phyloP scores from a whole-genome alignment of 163 green algal species.

The Scenedesmus sp. region DNA sequence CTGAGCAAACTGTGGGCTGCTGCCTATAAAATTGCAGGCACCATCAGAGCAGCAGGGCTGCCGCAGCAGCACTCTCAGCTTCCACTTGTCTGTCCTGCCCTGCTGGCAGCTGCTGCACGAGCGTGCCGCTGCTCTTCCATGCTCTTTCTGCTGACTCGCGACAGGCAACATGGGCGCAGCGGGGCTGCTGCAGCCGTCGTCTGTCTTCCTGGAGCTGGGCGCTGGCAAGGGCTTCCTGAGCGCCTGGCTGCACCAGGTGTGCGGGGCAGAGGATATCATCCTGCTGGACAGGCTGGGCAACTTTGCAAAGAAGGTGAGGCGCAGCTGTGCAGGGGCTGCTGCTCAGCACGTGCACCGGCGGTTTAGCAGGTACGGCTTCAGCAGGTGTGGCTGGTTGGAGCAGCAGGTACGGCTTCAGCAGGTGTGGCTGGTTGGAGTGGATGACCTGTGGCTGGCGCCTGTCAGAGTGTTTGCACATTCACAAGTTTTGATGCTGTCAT shows the following conservation, averaged over 20 bases:
- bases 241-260: slow-evolving; percentile 57
- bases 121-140: background rate
- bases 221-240: slow-evolving; percentile 86
- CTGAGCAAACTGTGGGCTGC: background rate
- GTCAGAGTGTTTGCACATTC: too few species aligned
- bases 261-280: background rate
- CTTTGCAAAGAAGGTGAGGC: slow-evolving; percentile 43
- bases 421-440: too few species aligned
- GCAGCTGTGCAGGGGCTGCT: background rate
- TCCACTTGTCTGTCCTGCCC: too few species aligned
- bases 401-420: too few species aligned
- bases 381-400: slow-evolving; percentile 41
- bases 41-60: too few species aligned
- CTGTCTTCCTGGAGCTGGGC: slow-evolving; percentile 80
- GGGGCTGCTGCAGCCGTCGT: slow-evolving; percentile 66
- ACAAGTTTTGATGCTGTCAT: too few species aligned
- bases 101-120: too few species aligned
- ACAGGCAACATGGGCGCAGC: slow-evolving; percentile 78
- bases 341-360: too few species aligned
- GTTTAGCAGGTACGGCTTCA: too few species aligned
- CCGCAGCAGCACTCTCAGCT: background rate
- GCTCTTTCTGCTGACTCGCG: background rate
- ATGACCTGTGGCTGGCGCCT: too few species aligned
- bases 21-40: too few species aligned
- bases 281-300: slow-evolving; percentile 50